Evolutionary conservation across 371 early-diverging fungal genomes (phyloP).

Genomic region (Haplosporangium sp.): DNA sequence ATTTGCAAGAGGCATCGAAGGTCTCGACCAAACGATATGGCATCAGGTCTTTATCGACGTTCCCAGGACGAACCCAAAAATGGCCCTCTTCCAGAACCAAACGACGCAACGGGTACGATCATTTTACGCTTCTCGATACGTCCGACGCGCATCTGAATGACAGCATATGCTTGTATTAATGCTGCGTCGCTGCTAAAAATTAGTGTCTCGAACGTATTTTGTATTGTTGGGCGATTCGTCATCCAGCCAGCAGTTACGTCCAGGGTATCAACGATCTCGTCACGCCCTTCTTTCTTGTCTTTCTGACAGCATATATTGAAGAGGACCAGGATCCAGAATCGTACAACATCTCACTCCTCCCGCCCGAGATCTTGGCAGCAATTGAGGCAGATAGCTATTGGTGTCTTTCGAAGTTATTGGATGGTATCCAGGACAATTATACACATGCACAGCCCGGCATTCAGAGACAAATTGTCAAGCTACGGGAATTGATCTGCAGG

Average conservation of each 20-base stretch:
- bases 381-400: conserved; percentile 97
- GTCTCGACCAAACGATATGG: conserved; percentile 86
- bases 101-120: conserved; percentile 81
- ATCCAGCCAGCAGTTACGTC: conserved; percentile 98
- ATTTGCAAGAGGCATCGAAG: conserved; percentile 81
- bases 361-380: conserved; percentile 68
- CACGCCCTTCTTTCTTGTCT: conserved; percentile 95
- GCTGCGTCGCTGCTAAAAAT: conserved; percentile 2
- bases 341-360: conserved; percentile 69
- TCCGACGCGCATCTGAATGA: background rate
- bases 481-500: conserved; percentile 91
- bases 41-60: conserved; percentile 98
- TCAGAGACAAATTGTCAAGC: conserved; percentile 85
- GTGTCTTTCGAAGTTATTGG: conserved; percentile 94
- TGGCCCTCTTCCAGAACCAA: conserved; percentile 84
- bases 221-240: conserved; percentile 97
- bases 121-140: background rate
- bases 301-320: conserved; percentile 77
- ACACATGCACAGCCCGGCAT: conserved; percentile 98
- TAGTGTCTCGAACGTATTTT: conserved; percentile 91
- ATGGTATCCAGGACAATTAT: conserved; percentile 98
- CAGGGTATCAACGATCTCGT: conserved; percentile 99
- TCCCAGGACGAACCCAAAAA: conserved; percentile 88
- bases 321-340: conserved; percentile 77
- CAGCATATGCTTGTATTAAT: conserved; percentile 4